Percentiles rank a stretch among this genome's conserved stretches.
phyloP scores from a whole-genome alignment of 208 protist genomes.

The Trypanosoma avium region DNA sequence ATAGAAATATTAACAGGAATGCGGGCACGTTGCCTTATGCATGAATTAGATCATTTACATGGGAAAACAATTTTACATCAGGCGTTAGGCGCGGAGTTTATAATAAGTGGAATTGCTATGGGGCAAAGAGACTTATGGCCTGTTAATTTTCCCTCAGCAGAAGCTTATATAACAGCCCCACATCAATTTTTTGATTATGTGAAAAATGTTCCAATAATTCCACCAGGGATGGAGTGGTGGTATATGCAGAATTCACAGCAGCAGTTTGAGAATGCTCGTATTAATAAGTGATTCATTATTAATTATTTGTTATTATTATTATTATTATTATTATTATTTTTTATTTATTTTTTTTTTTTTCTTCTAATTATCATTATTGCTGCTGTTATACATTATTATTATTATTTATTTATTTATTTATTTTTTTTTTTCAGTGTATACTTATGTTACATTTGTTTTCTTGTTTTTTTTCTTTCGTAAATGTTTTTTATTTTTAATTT shows the following conservation, averaged over 20 bases:
- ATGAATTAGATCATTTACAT: conserved; percentile 86
- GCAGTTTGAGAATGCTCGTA: conserved; percentile 56
- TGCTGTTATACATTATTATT: too few species aligned
- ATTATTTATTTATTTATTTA: conserved; percentile 6
- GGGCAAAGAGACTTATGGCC: conserved; percentile 82
- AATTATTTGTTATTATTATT: not conserved
- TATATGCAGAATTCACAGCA: conserved; percentile 50
- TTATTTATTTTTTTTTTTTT: conserved; percentile 7
- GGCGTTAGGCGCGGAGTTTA: conserved; percentile 76
- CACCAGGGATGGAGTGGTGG: conserved; percentile 83
- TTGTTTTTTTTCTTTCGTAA: conserved; percentile 5
- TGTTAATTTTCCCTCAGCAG: conserved; percentile 82
- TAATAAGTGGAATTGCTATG: conserved; percentile 73
- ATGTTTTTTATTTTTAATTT: conserved; percentile 1
- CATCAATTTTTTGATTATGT: conserved; percentile 90
- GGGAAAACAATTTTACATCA: conserved; percentile 85
- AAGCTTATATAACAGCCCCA: conserved; percentile 72
- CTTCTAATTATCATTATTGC: not conserved
- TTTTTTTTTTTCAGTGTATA: conserved; percentile 18
- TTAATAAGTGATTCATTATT: conserved; percentile 21
- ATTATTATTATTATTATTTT: not conserved
- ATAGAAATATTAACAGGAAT: conserved; percentile 78
- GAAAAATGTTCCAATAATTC: conserved; percentile 66
- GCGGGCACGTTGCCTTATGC: conserved; percentile 84
- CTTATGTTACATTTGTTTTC: not conserved